A percentile compares a stretch with the other conserved stretches of the same genome.
Conservation (phyloP, 371 early-diverging fungal species). For the Neoconidiobolus thromboides region DNA sequence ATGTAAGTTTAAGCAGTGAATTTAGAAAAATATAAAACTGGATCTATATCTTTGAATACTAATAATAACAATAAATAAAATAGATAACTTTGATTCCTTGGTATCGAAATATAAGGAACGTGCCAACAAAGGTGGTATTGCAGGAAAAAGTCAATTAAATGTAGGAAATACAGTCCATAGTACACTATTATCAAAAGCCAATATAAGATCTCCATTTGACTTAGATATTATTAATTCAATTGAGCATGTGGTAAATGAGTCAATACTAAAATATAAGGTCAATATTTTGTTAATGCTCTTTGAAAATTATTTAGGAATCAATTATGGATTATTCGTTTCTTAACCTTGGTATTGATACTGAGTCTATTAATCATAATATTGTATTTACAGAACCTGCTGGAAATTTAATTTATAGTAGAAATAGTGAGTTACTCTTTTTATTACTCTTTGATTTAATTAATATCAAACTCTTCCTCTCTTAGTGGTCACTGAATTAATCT, state of each 20-base stretch:
- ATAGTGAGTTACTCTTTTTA: conserved; percentile 19
- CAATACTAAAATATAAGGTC: no score
- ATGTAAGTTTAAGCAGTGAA: conserved; percentile 18
- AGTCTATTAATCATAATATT: conserved; percentile 47
- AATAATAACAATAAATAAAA: no score
- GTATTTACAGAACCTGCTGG: conserved; percentile 72
- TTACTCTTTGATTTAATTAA: background rate
- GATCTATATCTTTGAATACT: no score
- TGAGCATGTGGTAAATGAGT: conserved; percentile 33
- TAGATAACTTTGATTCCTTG: conserved; percentile 63
- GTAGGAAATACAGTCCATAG: conserved; percentile 60
- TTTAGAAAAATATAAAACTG: background rate
- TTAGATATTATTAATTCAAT: conserved; percentile 39
- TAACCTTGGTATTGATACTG: conserved; percentile 51
- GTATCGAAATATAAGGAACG: conserved; percentile 66
- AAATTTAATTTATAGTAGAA: conserved; percentile 49
- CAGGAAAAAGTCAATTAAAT: conserved; percentile 20
- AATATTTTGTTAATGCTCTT: background rate
- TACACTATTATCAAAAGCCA: conserved; percentile 42
- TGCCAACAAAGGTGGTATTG: conserved; percentile 19
- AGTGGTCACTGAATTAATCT: conserved; percentile 68
- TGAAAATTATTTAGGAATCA: conserved; percentile 29
- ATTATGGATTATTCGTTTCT: conserved; percentile 69
- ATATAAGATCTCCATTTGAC: conserved; percentile 61
- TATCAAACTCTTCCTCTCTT: background rate